A percentile compares a stretch with the other conserved stretches of the same genome.
Evolutionary conservation across 2,329 filamentous ascomycete species (phyloP).

Genomic region (Tolypocladium ophioglossoides): DNA sequence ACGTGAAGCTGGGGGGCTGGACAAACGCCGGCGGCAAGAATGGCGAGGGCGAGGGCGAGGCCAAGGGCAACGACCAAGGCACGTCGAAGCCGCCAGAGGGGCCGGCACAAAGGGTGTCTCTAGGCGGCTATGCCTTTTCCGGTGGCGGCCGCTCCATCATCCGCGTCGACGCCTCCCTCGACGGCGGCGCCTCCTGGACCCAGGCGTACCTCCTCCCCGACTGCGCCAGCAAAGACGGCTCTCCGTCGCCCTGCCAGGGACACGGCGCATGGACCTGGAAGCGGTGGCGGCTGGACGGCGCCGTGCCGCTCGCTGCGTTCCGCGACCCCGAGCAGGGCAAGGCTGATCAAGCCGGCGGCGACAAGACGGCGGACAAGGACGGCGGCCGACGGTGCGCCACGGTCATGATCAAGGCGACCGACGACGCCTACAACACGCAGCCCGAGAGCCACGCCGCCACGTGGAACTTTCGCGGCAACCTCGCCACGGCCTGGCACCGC

Average conservation of each 20-base stretch:
- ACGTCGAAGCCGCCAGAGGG: background rate
- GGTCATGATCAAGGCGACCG: conserved; percentile 54
- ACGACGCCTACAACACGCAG: conserved; percentile 57
- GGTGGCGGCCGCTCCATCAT: conserved; percentile 56
- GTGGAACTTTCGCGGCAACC: conserved; percentile 54
- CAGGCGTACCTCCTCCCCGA: conserved; percentile 50
- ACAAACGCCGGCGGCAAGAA: background rate
- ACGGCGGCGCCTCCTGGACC: conserved; percentile 53
- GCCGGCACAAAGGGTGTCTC: conserved; percentile 19
- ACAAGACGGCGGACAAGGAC: conserved; percentile 2
- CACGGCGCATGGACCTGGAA: conserved; percentile 53
- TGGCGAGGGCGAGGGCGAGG: background rate
- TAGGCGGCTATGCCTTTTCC: conserved; percentile 57
- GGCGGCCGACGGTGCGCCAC: conserved; percentile 31
- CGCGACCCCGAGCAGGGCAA: conserved; percentile 2
- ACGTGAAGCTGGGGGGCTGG: conserved; percentile 31
- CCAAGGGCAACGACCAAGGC: background rate
- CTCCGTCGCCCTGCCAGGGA: conserved; percentile 22
- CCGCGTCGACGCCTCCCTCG: conserved; percentile 56
- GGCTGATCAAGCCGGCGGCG: background rate
- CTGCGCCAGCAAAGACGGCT: conserved; percentile 18
- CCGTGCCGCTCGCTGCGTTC: conserved; percentile 26
- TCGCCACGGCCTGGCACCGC: conserved; percentile 58
- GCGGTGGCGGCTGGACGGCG: conserved; percentile 47
- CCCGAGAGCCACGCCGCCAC: conserved; percentile 49